Evolutionary conservation across 2,329 filamentous ascomycete genomes (phyloP).

Genomic region (Colletotrichum lini): DNA sequence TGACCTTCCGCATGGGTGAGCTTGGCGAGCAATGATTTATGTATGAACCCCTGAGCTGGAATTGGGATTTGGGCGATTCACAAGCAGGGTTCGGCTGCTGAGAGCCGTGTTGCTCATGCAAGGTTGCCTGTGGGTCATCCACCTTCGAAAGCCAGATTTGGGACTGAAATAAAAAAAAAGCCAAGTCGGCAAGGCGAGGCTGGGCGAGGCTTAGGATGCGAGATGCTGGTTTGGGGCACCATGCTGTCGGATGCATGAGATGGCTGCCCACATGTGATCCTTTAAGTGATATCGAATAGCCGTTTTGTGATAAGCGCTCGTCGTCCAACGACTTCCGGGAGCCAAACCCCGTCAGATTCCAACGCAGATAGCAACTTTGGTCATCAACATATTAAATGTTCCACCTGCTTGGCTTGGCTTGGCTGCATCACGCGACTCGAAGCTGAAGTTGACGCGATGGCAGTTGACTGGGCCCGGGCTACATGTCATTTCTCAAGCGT

Average conservation of each 20-base stretch:
- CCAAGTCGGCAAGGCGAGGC: neutral
- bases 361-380: neutral
- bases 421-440: too few relatives aligned
- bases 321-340: neutral
- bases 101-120: neutral
- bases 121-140: neutral
- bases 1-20: slow-evolving; percentile 15
- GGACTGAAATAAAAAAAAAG: neutral
- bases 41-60: neutral
- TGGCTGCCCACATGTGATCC: neutral
- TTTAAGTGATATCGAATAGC: neutral
- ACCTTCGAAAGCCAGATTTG: neutral
- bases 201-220: neutral
- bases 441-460: too few relatives aligned
- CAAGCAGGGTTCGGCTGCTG: neutral
- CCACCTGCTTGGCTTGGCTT: too few relatives aligned
- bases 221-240: neutral
- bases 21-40: neutral
- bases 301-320: neutral
- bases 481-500: too few relatives aligned
- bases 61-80: too few relatives aligned
- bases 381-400: neutral
- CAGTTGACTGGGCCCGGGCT: too few relatives aligned
- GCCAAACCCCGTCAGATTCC: neutral
- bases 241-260: neutral